phyloP scores from a whole-genome alignment of 2,329 filamentous ascomycete genomes.

The Neonectria neomacrospora region DNA sequence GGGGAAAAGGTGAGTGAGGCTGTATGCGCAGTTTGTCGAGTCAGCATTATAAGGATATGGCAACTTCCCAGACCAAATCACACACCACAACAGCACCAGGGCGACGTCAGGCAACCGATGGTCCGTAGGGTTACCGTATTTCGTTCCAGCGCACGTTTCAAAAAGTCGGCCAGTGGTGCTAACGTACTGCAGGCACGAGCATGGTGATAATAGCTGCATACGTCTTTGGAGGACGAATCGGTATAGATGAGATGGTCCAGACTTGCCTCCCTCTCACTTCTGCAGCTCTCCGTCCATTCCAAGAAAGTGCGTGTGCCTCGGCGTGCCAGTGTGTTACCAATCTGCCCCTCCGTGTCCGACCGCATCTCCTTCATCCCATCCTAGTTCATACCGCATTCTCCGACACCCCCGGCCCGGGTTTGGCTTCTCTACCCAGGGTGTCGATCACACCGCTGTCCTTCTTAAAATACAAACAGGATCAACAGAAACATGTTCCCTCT shows the following conservation, averaged over 20 bases:
- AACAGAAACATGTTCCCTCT: background rate
- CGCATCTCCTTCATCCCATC: conserved; percentile 13
- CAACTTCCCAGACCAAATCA: background rate
- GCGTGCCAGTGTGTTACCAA: conserved; percentile 1
- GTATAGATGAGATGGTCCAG: background rate
- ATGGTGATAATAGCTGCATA: background rate
- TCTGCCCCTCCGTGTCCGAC: conserved; percentile 6
- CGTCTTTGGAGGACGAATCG: background rate
- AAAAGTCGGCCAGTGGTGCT: conserved; percentile 15
- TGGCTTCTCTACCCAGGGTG: conserved; percentile 2
- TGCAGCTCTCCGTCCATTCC: background rate
- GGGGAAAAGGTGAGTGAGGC: background rate
- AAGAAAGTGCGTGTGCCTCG: background rate
- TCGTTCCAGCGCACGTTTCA: conserved; percentile 14
- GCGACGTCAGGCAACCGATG: background rate
- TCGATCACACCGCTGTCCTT: conserved; percentile 17
- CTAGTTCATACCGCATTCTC: conserved; percentile 15
- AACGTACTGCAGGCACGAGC: conserved; percentile 16
- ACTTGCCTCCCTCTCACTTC: background rate
- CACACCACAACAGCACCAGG: background rate
- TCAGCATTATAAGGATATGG: background rate
- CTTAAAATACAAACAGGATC: background rate
- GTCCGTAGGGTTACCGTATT: conserved; percentile 2
- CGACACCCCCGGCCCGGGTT: conserved; percentile 15
- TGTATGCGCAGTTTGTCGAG: background rate